A percentile compares a stretch with the other conserved stretches of the same genome.
These are phyloP conservation scores for Acanthochlamys bracteata DNA, from an alignment of 106 monocot species.

Conservation along the genomic window DNA sequence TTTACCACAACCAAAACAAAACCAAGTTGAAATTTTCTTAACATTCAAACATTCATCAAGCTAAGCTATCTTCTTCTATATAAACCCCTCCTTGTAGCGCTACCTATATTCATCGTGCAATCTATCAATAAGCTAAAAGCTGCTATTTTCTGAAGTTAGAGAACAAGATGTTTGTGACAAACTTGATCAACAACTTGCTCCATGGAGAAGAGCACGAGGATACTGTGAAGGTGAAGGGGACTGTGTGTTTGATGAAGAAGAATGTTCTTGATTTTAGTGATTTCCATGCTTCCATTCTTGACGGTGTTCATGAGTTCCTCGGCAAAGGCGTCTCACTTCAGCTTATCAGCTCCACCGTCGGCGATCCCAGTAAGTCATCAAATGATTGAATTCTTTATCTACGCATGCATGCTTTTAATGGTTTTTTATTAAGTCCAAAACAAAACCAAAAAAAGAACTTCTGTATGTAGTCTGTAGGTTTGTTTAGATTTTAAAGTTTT, in stretches of 20 bases:
- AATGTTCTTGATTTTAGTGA: slow-evolving; percentile 9
- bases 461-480: no score
- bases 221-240: slow-evolving; percentile 6
- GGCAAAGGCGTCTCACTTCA: slow-evolving; percentile 12
- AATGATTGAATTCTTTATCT: neutral
- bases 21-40: no score
- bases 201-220: neutral
- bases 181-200: neutral
- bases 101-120: no score
- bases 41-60: no score
- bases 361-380: slow-evolving; percentile 7
- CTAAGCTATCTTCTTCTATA: no score
- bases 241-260: slow-evolving; percentile 12
- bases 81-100: no score
- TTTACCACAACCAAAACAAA: no score
- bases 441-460: no score
- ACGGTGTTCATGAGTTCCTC: neutral
- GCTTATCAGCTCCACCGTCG: slow-evolving; percentile 11
- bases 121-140: no score
- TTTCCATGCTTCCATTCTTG: slow-evolving; percentile 3
- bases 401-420: neutral
- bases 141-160: no score
- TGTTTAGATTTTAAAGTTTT: no score
- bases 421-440: neutral
- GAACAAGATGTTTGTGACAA: no score